A percentile compares a stretch with the other conserved stretches of the same genome.
These are phyloP conservation scores for Arthromyces matolae DNA, from an alignment of 768 basidiomycete species.

Conservation along the genomic window DNA sequence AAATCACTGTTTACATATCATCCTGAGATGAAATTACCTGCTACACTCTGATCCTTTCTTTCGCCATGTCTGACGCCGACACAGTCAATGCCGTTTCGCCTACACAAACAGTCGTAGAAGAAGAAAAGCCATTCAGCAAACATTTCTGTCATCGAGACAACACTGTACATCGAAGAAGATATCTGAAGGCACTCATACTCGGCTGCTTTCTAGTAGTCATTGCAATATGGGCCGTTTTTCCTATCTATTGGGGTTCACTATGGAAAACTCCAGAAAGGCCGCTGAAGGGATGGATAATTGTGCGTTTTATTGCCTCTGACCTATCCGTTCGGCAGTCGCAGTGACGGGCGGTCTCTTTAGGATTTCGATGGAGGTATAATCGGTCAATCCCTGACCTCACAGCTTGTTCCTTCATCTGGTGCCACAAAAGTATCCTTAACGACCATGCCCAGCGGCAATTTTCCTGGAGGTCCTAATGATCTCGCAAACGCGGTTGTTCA, in stretches of 20 bases:
- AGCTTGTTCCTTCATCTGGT: slow-evolving; percentile 26
- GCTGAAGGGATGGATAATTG: slow-evolving; percentile 21
- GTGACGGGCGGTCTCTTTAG: slow-evolving; percentile 21
- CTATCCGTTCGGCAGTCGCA: background rate
- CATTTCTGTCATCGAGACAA: slow-evolving; percentile 10
- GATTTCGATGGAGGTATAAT: slow-evolving; percentile 54
- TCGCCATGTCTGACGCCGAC: background rate
- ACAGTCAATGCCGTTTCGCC: background rate
- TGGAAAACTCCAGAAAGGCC: slow-evolving; percentile 20
- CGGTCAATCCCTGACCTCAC: slow-evolving; percentile 38
- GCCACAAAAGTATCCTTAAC: slow-evolving; percentile 39
- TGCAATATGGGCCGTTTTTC: slow-evolving; percentile 17
- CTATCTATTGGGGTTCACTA: slow-evolving; percentile 23
- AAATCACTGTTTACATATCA: too few species aligned
- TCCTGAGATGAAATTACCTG: too few species aligned
- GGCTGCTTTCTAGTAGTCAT: slow-evolving; percentile 16
- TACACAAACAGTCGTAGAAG: background rate
- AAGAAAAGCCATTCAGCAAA: slow-evolving; percentile 8
- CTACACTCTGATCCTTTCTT: background rate
- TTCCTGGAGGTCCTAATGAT: slow-evolving; percentile 39
- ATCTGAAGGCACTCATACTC: slow-evolving; percentile 11
- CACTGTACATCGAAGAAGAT: slow-evolving; percentile 10
- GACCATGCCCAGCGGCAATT: slow-evolving; percentile 32
- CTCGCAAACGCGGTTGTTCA: slow-evolving; percentile 42
- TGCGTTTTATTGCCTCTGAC: slow-evolving; percentile 3